phyloP scores from a whole-genome alignment of 805 yeast species.

The Ogataea nitratoaversa region DNA sequence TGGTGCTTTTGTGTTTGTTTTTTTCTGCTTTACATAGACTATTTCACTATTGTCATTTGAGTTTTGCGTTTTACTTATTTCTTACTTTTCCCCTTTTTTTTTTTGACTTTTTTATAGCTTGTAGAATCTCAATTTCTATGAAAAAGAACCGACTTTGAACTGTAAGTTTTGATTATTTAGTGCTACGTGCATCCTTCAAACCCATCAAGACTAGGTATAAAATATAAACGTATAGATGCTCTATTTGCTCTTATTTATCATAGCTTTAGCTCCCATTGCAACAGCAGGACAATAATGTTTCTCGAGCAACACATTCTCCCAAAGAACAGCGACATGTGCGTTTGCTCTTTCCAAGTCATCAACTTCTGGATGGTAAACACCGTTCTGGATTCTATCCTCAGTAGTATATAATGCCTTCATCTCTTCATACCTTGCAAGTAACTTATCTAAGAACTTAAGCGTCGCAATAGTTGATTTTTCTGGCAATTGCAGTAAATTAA shows the following conservation, averaged over 20 bases:
- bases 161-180: too few species aligned
- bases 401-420: slow-evolving; percentile 76
- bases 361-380: slow-evolving; percentile 62
- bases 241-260: slow-evolving; percentile 34
- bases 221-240: background rate
- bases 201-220: too few species aligned
- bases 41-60: too few species aligned
- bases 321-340: slow-evolving; percentile 82
- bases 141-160: too few species aligned
- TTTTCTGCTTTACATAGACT: too few species aligned
- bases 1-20: too few species aligned
- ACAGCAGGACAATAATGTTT: slow-evolving; percentile 82
- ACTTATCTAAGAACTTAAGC: slow-evolving; percentile 71
- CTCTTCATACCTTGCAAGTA: slow-evolving; percentile 67
- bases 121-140: too few species aligned
- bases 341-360: slow-evolving; percentile 72
- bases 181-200: too few species aligned
- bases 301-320: slow-evolving; percentile 80
- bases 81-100: too few species aligned
- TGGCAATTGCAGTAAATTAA: slow-evolving; percentile 68
- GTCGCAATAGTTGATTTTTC: slow-evolving; percentile 82
- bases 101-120: too few species aligned
- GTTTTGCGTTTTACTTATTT: too few species aligned
- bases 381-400: slow-evolving; percentile 84
- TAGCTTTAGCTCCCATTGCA: slow-evolving; percentile 54